phyloP scores from a whole-genome alignment of 2,329 filamentous ascomycete genomes.

The Epichloe aotearoae region DNA sequence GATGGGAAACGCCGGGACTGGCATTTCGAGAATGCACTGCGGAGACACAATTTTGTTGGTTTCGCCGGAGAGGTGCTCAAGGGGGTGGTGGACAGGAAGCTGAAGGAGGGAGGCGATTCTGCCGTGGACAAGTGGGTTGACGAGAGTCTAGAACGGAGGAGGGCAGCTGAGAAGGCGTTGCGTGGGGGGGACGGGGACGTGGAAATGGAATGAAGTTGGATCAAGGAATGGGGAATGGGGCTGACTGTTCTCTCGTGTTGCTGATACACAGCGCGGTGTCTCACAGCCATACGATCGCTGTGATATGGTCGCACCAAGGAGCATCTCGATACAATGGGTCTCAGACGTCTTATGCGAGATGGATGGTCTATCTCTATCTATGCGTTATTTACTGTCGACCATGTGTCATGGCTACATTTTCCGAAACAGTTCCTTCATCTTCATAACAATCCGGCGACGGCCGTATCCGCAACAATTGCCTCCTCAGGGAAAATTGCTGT shows the following conservation, averaged over 20 bases:
- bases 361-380: neutral
- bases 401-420: neutral
- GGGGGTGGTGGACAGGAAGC: constrained; percentile 64
- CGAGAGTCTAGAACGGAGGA: constrained; percentile 47
- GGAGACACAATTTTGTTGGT: constrained; percentile 90
- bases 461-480: too few relatives aligned
- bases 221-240: neutral
- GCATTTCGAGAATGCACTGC: constrained; percentile 88
- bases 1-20: constrained; percentile 73
- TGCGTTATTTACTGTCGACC: neutral
- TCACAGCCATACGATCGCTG: neutral
- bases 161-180: constrained; percentile 22
- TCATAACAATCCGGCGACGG: neutral
- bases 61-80: constrained; percentile 87
- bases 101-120: constrained; percentile 48
- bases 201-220: constrained; percentile 22
- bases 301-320: neutral
- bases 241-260: neutral
- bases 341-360: neutral
- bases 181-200: constrained; percentile 25
- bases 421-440: neutral
- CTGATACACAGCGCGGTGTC: neutral
- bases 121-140: constrained; percentile 63
- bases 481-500: too few relatives aligned
- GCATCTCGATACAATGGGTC: neutral